Evolutionary conservation across 768 basidiomycete species (phyloP).

Genomic region (Podaxis mareebaensis): DNA sequence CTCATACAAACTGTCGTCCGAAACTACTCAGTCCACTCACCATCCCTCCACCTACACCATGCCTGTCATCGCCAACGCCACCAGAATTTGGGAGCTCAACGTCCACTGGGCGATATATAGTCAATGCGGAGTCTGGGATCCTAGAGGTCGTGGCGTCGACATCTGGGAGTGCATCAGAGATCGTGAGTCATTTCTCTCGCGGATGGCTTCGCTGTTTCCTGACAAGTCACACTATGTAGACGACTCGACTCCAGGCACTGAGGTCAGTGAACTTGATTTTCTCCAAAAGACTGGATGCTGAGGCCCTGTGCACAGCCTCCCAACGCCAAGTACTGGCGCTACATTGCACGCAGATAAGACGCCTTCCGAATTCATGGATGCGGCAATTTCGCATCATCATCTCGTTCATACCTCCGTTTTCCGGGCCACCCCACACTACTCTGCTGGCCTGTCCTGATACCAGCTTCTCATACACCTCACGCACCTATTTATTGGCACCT

Average conservation of each 20-base stretch:
- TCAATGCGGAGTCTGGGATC: constrained; percentile 75
- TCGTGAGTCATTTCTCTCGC: constrained; percentile 46
- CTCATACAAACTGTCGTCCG: constrained; percentile 11
- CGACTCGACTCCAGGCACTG: constrained; percentile 56
- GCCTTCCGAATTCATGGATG: not conserved
- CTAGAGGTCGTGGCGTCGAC: constrained; percentile 64
- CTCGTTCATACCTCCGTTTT: not conserved
- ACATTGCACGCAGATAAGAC: constrained; percentile 44
- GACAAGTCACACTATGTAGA: constrained; percentile 37
- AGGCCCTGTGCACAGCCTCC: constrained; percentile 29
- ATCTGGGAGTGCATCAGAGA: constrained; percentile 75
- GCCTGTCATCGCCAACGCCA: constrained; percentile 63
- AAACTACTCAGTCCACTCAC: constrained; percentile 2
- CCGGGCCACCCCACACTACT: not conserved
- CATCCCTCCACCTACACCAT: constrained; percentile 23
- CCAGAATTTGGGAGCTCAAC: constrained; percentile 70
- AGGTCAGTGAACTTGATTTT: constrained; percentile 25
- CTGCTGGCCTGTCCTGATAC: not conserved
- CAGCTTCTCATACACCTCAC: not conserved
- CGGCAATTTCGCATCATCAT: not conserved
- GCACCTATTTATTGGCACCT: constrained; percentile 8
- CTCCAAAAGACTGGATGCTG: not conserved
- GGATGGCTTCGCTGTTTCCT: constrained; percentile 8
- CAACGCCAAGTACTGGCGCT: constrained; percentile 48
- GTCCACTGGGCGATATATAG: constrained; percentile 63